Conservation (phyloP, 331 rosid species). For the Acacia concinna region DNA sequence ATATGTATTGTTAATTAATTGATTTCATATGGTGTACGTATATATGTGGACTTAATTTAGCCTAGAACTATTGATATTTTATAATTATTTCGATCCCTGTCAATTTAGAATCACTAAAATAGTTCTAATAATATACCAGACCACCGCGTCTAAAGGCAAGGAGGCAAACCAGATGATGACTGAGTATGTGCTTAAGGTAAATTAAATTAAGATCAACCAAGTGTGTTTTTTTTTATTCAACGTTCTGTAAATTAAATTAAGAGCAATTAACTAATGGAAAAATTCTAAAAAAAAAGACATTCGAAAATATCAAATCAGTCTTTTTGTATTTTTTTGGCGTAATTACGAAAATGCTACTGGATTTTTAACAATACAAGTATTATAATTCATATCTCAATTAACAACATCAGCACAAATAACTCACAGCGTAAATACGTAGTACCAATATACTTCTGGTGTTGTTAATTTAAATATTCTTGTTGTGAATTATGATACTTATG, state of each 20-base stretch:
- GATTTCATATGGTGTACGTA: not conserved
- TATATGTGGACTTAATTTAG: not conserved
- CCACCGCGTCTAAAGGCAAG: conserved; percentile 53
- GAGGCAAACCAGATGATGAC: conserved; percentile 54
- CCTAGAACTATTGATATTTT: not conserved
- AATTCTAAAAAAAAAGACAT: too few relatives aligned
- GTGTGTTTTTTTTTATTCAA: not conserved
- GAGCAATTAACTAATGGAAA: not conserved
- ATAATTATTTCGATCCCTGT: not conserved
- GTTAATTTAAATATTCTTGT: too few relatives aligned
- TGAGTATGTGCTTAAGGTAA: conserved; percentile 69
- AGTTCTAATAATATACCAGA: conserved; percentile 36
- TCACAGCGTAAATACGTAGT: too few relatives aligned
- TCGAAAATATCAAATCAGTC: too few relatives aligned
- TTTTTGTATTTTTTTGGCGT: too few relatives aligned
- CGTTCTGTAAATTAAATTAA: not conserved
- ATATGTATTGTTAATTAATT: not conserved
- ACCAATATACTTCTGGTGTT: too few relatives aligned
- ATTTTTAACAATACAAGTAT: too few relatives aligned
- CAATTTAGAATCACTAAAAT: not conserved
- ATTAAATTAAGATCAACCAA: not conserved
- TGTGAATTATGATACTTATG: too few relatives aligned
- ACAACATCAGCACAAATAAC: too few relatives aligned
- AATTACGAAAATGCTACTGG: too few relatives aligned
- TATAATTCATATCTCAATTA: too few relatives aligned